These are phyloP conservation scores for Raddia distichophylla DNA, from an alignment of 176 grass and related monocot genomes.

Conservation along the genomic window DNA sequence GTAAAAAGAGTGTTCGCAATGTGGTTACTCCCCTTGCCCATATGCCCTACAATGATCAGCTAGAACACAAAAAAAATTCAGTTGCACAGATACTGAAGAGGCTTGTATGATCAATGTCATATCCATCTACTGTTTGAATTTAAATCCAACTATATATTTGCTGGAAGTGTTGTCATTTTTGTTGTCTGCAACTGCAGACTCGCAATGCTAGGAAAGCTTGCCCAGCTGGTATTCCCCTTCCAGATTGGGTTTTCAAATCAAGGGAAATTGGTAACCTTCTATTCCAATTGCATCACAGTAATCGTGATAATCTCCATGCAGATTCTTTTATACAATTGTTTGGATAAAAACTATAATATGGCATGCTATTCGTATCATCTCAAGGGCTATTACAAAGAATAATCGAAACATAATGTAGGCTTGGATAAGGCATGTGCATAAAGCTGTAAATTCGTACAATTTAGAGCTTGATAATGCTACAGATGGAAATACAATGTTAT, in stretches of 20 bases:
- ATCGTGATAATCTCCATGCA: background rate
- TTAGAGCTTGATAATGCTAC: constrained; percentile 6
- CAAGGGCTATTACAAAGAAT: background rate
- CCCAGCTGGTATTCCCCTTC: constrained; percentile 75
- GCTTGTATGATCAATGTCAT: constrained; percentile 64
- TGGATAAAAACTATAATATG: background rate
- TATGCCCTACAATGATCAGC: constrained; percentile 82
- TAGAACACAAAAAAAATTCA: constrained; percentile 82
- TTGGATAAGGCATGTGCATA: background rate
- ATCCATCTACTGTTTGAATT: constrained; percentile 13
- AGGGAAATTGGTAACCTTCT: constrained; percentile 74
- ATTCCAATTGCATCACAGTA: background rate
- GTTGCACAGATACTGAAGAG: constrained; percentile 76
- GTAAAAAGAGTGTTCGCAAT: constrained; percentile 63
- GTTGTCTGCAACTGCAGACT: constrained; percentile 58
- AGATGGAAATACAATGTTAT: background rate
- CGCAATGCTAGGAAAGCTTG: constrained; percentile 98
- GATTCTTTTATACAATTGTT: background rate
- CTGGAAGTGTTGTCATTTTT: constrained; percentile 11
- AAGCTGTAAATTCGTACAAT: background rate
- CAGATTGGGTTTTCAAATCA: constrained; percentile 77
- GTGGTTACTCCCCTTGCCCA: constrained; percentile 85
- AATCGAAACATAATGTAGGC: constrained; percentile 3
- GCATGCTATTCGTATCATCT: background rate
- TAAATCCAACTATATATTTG: constrained; percentile 7